Evolutionary conservation across 306 rosid species (phyloP).

Genomic region (Vigna reflexopilosa): DNA sequence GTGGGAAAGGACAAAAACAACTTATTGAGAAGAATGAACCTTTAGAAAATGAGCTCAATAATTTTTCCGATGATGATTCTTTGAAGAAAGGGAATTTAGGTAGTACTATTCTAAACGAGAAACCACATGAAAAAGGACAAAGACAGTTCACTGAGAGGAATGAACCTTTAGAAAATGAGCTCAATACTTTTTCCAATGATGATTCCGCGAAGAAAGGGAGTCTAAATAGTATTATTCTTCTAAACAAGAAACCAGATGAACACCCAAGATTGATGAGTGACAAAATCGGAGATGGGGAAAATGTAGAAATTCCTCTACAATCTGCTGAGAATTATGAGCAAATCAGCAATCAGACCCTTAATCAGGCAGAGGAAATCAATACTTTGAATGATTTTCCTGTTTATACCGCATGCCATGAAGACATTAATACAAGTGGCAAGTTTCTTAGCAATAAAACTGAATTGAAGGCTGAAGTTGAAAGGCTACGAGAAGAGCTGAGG

Average conservation of each 20-base stretch:
- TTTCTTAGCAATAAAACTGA: constrained; percentile 46
- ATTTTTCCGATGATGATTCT: constrained; percentile 50
- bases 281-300: constrained; percentile 52
- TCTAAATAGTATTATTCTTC: constrained; percentile 41
- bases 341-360: constrained; percentile 38
- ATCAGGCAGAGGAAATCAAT: constrained; percentile 51
- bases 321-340: constrained; percentile 47
- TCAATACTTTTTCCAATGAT: constrained; percentile 48
- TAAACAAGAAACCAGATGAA: constrained; percentile 47
- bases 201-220: neutral
- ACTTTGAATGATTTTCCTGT: constrained; percentile 40
- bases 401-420: constrained; percentile 38
- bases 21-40: constrained; percentile 33
- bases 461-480: constrained; percentile 66
- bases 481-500: constrained; percentile 78
- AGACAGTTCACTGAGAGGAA: constrained; percentile 32
- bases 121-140: constrained; percentile 31
- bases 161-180: constrained; percentile 48
- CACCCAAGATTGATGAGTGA: constrained; percentile 43
- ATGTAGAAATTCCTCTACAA: constrained; percentile 48
- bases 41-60: constrained; percentile 48
- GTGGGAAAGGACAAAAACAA: constrained; percentile 42
- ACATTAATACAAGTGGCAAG: constrained; percentile 37
- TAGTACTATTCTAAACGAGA: constrained; percentile 42
- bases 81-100: constrained; percentile 43